Percentiles rank a stretch among this genome's conserved stretches.
These are phyloP conservation scores for Ogataea henricii DNA, from an alignment of 805 yeast species.

Conservation along the genomic window DNA sequence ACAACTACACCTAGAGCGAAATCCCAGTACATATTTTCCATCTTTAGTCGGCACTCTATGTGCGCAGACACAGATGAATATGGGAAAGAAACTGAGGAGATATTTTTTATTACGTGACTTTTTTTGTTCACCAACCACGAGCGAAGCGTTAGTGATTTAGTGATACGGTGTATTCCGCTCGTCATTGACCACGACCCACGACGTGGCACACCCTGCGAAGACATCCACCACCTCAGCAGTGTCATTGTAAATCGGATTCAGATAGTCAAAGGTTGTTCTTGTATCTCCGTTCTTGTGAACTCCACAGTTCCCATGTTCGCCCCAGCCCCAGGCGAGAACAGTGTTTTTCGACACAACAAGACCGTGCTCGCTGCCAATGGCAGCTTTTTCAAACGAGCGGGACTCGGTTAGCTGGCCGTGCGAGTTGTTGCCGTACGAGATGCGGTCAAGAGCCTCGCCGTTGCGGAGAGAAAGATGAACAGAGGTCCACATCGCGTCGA, in stretches of 20 bases:
- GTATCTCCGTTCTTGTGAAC: slow-evolving; percentile 20
- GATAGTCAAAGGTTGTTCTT: slow-evolving; percentile 39
- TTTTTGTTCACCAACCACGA: too few relatives aligned
- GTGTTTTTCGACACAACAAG: slow-evolving; percentile 38
- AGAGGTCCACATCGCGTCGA: slow-evolving; percentile 79
- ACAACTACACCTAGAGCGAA: slow-evolving; percentile 63
- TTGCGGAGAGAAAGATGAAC: slow-evolving; percentile 46
- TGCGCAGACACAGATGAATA: slow-evolving; percentile 56
- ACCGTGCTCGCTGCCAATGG: slow-evolving; percentile 89
- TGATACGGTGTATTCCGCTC: too few relatives aligned
- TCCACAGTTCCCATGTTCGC: slow-evolving; percentile 97
- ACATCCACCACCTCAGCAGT: slow-evolving; percentile 35
- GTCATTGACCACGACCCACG: slow-evolving; percentile 47
- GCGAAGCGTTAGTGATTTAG: too few relatives aligned
- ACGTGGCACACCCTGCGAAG: slow-evolving; percentile 68
- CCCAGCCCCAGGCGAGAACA: slow-evolving; percentile 95
- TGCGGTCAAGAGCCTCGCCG: slow-evolving; percentile 23
- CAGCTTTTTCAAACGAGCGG: slow-evolving; percentile 10
- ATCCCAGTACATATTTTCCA: slow-evolving; percentile 83
- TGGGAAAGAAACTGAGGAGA: slow-evolving; percentile 78
- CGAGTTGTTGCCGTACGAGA: slow-evolving; percentile 71
- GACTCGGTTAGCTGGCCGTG: slow-evolving; percentile 60
- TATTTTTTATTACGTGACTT: slow-evolving; percentile 38
- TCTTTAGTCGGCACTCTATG: slow-evolving; percentile 44
- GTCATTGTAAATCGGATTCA: slow-evolving; percentile 37